Evolutionary conservation across 2,329 filamentous ascomycete genomes (phyloP).

Genomic region (Pestalotiopsis sp.): DNA sequence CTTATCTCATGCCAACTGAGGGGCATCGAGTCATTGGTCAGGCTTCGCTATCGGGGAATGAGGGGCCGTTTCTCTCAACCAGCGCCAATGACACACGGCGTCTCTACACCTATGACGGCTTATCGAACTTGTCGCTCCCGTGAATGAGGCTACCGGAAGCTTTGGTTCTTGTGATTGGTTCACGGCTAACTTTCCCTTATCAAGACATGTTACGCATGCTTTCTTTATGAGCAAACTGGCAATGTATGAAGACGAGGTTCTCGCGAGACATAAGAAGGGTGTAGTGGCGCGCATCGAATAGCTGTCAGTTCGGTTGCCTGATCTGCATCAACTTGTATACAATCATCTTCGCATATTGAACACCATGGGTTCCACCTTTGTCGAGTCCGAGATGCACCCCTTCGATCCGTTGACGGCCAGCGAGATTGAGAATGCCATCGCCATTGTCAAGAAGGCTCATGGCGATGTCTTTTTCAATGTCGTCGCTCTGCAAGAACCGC

Average conservation of each 20-base stretch:
- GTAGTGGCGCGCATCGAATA: background rate
- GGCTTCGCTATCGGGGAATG: background rate
- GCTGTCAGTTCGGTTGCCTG: background rate
- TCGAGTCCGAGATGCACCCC: slow-evolving; percentile 54
- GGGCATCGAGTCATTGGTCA: background rate
- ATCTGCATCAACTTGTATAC: background rate
- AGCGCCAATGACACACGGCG: slow-evolving; percentile 7
- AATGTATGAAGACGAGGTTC: background rate
- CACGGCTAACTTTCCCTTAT: slow-evolving; percentile 12
- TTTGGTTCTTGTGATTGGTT: background rate
- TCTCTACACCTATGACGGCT: slow-evolving; percentile 4
- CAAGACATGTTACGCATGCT: slow-evolving; percentile 6
- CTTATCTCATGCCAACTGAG: background rate
- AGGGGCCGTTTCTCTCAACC: background rate
- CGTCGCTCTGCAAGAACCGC: slow-evolving; percentile 81
- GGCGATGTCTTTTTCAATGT: slow-evolving; percentile 82
- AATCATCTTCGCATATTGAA: background rate
- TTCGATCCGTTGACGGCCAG: slow-evolving; percentile 74
- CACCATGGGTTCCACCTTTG: background rate
- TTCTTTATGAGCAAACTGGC: background rate
- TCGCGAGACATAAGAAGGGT: background rate
- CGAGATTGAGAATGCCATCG: slow-evolving; percentile 75
- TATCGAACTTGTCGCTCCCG: slow-evolving; percentile 2
- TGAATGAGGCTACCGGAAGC: background rate
- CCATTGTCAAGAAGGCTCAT: slow-evolving; percentile 70